Evolutionary conservation across 495 filamentous ascomycete genomes (phyloP), one percentile per base, ranked within the genome.

Genomic region (Penicillium samsonianum): DNA sequence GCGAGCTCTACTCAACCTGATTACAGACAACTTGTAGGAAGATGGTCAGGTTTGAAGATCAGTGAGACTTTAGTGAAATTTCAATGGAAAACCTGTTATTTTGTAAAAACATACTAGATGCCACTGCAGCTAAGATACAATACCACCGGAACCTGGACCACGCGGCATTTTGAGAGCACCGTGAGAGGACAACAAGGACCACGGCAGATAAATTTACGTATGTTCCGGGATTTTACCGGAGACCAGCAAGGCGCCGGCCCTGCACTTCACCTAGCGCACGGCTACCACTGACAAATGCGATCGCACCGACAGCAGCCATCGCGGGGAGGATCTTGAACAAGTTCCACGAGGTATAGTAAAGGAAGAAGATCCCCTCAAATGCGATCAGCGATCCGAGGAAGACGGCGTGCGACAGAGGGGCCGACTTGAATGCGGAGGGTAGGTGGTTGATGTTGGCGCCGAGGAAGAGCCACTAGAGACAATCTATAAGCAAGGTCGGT

Each of bases 291-390:
- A 98, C 72, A 66, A 95, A 91, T 22, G 89, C 83, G 52, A 91
- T 84, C 43, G 79, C 71, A 20, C 87, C 87, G 49, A 89, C 82
- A 41, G 82, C 75, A 33, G 79, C 82, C 60, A 84, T 84, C 50
- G 85, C 86, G 10, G 92, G 92, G 38, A 98, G 81, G 26, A 82
- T 83, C 77, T 96, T 88, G 82, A 98, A 98, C 44, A 98, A 77
- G 63, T 87, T 96, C 94, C 93, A 98, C 62, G 76, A 87, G 30
- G 82, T 89, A 70, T 97, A 98, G 80, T 98, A 98, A 70, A 96
- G 72, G 80, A 92, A 92, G 77, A 98, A 98, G 61, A 96, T 84
- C 8, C 83, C 89, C 73, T 98, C 94, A 78, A 98, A 86, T 12
- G 85, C 83, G 25, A 96, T 35, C 57, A 98, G 84, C 9, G 90